Percentiles rank a stretch among this genome's conserved stretches.
These are phyloP conservation scores for Candida silvicultrix DNA, from an alignment of 805 yeast genomes.

Conservation along the genomic window DNA sequence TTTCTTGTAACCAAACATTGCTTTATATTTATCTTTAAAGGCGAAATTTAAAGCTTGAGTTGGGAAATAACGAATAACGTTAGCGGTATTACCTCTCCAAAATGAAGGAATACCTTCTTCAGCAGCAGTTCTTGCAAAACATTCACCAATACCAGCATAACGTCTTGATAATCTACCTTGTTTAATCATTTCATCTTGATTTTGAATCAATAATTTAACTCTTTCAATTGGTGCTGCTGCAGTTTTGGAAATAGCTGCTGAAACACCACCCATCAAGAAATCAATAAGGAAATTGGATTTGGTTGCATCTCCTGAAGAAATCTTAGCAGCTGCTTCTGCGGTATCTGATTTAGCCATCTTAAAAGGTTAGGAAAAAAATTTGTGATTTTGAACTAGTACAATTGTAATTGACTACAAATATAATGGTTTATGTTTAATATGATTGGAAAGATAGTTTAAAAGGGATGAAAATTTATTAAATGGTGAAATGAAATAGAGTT, in stretches of 20 bases:
- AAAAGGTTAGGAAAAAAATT: too few relatives aligned
- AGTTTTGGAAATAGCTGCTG: conserved; percentile 96
- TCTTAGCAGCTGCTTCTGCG: neutral
- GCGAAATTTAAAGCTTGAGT: conserved; percentile 96
- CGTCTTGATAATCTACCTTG: conserved; percentile 82
- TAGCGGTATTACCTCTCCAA: conserved; percentile 99
- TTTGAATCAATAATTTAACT: conserved; percentile 89
- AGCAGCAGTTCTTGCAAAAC: conserved; percentile 86
- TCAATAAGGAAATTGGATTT: conserved; percentile 42
- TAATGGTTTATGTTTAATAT: too few relatives aligned
- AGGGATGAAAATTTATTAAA: too few relatives aligned
- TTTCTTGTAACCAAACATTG: conserved; percentile 90
- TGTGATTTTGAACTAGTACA: neutral
- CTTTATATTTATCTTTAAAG: conserved; percentile 92
- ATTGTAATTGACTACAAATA: too few relatives aligned
- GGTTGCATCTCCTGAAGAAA: neutral
- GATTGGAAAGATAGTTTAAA: too few relatives aligned
- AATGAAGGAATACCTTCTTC: conserved; percentile 84
- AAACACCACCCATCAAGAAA: conserved; percentile 94
- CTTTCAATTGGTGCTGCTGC: conserved; percentile 96
- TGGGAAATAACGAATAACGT: conserved; percentile 96
- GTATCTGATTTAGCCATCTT: neutral
- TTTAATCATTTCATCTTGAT: conserved; percentile 94
- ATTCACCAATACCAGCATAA: conserved; percentile 83
- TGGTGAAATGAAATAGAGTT: too few relatives aligned